Conservation (phyloP, 176 grass and related monocot genomes). For the Thinopyrum elongatum region DNA sequence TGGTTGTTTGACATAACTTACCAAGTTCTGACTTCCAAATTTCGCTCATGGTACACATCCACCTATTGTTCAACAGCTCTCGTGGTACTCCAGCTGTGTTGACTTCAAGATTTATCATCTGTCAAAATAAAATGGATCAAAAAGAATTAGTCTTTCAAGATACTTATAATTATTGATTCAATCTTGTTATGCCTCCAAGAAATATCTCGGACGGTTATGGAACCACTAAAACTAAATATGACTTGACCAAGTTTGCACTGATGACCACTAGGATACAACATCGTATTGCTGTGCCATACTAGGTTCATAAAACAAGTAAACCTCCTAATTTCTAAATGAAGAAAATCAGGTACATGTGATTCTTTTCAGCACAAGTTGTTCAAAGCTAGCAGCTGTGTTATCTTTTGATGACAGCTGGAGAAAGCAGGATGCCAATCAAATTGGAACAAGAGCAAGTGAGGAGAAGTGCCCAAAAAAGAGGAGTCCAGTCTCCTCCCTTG, state of each 20-base stretch:
- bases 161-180: not conserved
- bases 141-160: constrained; percentile 1
- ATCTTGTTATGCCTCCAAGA: not conserved
- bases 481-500: not conserved
- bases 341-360: not conserved
- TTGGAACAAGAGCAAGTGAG: not conserved
- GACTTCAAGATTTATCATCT: constrained; percentile 17
- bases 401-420: not conserved
- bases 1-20: constrained; percentile 29
- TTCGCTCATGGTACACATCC: not conserved
- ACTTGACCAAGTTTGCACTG: not conserved
- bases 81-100: not conserved
- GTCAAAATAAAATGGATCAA: constrained; percentile 1
- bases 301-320: not conserved
- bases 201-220: not conserved
- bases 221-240: constrained; percentile 17
- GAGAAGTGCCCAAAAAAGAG: not conserved
- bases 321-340: not conserved
- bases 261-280: not conserved
- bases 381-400: not conserved
- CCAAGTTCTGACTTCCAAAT: constrained; percentile 12
- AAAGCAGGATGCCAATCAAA: not conserved
- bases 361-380: not conserved
- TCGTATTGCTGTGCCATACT: not conserved
- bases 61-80: constrained; percentile 3